Evolutionary conservation across 2,329 filamentous ascomycete genomes (phyloP), one percentile per base, ranked within the genome.

Genomic region (Colletotrichum somersetense): DNA sequence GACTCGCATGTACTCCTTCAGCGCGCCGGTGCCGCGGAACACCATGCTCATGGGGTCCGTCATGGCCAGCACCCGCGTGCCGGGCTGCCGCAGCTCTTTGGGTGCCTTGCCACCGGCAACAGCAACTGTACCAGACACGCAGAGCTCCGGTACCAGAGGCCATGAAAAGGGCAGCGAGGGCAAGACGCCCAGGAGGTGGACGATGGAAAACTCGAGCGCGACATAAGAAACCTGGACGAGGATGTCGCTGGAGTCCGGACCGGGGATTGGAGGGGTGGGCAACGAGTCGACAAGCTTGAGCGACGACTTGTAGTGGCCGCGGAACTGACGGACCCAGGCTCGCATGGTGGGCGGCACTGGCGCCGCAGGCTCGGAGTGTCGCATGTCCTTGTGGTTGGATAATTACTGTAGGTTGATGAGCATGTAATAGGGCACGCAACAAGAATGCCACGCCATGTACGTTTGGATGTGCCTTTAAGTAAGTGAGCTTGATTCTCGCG

Each of bases 1-100:
- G 33, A 69, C 26, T 16, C 66, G 66, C 66, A 58, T 69, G 59
- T 69, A 69, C 50, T 69, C 66, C 40, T 33, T 69, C 48, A 69
- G 57, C 23, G 66, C 66, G 58, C 66, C 66, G 40, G 66, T 64
- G 58, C 66, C 66, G 52, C n/a, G 26, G 35, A 68, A 63, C 11
- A 63, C 16, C 66, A 68, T 68, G 50, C 50, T 57, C 33, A 58
- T 46, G 12, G 66, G 66, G 58, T 63, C 66, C 33, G 66, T 63
- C 58, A 57, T 56, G 66, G 57, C 66, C 66, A 68, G 52, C 46
- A 63, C 66, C n/a, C 59, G 66, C 48, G 66, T 68, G 38, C 66
- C 66, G 48, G 58, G 46, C 46, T 40, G 66, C 38, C 66, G 1
- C 20, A 52, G n/a, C 10, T 11, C 48, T 16, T 23, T 4, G 48